Evolutionary conservation across 2,329 filamentous ascomycete genomes (phyloP), one percentile per base, ranked within the genome.

Genomic region (Aspergillus sojae): DNA sequence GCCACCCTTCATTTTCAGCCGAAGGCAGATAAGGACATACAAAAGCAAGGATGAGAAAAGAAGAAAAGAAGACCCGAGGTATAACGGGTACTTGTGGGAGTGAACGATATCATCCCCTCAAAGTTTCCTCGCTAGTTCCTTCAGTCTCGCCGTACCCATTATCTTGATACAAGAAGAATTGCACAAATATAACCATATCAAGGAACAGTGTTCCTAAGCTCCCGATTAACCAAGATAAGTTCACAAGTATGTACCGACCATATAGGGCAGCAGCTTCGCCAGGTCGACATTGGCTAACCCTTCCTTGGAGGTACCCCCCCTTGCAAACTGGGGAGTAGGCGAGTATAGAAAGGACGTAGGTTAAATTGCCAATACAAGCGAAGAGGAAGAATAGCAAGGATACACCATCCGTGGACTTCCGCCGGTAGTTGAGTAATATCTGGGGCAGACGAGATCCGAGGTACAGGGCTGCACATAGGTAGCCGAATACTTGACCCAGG

Each of bases 381-480:
- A 99, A 98, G 26, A 98, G 83, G 81, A 98, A 98, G 80, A 98
- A 99, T 12, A 98, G 85, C 80, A 97, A 89, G 68, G 91, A 94
- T 23, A 99, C 90, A 4, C 95, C 95, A 61, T 98, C 94, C 1
- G 94, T 97, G 50, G 90, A 94, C 81, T 96, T 96, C 66, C 95
- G 90, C 23, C 92, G 88, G 81, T 92, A 96, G 78, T 98, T 99
- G 59, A 98, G 87, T 9, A 97, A 84, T 1, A 99, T 84, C 80
- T 99, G 95, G 0, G 95, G 95, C 7, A 98, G 80, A 10, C 95
- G 90, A 0, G 91, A 95, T 26, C 92, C 92, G 12, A 98, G 91
- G 74, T 99, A 98, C 5, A 97, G 84, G 1, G 88, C 83, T 2
- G 95, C 93, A 79, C 94, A 98, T 55, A 98, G 84, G 79, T 96